A percentile compares a stretch with the other conserved stretches of the same genome.
phyloP scores from a whole-genome alignment of 441 rosid genomes.

The Geranium incanum region DNA sequence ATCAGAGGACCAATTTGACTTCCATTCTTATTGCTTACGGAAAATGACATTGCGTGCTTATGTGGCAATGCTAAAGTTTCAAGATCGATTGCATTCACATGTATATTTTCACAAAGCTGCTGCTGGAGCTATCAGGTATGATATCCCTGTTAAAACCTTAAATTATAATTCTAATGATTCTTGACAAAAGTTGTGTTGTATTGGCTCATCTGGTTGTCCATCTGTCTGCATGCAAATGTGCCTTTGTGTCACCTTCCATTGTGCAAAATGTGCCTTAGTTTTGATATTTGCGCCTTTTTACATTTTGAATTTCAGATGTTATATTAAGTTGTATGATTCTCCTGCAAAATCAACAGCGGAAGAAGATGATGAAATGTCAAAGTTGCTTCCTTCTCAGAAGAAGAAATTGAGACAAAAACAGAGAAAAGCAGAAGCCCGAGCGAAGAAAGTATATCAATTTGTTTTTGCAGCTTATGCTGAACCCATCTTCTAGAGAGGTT shows the following conservation, averaged over 20 bases:
- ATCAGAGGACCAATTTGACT: constrained; percentile 96
- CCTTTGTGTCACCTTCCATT: not conserved
- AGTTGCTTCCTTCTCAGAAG: constrained; percentile 85
- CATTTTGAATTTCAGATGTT: constrained; percentile 63
- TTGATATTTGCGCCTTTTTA: not conserved
- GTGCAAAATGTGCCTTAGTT: not conserved
- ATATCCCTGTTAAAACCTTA: constrained; percentile 14
- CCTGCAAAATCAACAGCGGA: constrained; percentile 66
- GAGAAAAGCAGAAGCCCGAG: constrained; percentile 95
- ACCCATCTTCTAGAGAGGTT: constrained; percentile 13
- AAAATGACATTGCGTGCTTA: constrained; percentile 97
- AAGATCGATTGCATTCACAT: constrained; percentile 92
- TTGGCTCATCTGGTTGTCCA: constrained; percentile 2
- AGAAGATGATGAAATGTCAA: constrained; percentile 75
- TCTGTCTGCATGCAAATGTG: constrained; percentile 1
- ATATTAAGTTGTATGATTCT: constrained; percentile 73
- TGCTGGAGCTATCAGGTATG: constrained; percentile 86
- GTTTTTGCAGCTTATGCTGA: constrained; percentile 19
- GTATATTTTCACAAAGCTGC: constrained; percentile 96
- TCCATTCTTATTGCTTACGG: constrained; percentile 96
- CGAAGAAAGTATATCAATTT: constrained; percentile 65
- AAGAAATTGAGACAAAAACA: constrained; percentile 89
- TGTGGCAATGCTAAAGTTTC: constrained; percentile 97
- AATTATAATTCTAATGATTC: constrained; percentile 1
- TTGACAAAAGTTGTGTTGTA: constrained; percentile 1